These are phyloP conservation scores for Hirschioporus abietinus DNA, from an alignment of 768 basidiomycete genomes.

Conservation along the genomic window DNA sequence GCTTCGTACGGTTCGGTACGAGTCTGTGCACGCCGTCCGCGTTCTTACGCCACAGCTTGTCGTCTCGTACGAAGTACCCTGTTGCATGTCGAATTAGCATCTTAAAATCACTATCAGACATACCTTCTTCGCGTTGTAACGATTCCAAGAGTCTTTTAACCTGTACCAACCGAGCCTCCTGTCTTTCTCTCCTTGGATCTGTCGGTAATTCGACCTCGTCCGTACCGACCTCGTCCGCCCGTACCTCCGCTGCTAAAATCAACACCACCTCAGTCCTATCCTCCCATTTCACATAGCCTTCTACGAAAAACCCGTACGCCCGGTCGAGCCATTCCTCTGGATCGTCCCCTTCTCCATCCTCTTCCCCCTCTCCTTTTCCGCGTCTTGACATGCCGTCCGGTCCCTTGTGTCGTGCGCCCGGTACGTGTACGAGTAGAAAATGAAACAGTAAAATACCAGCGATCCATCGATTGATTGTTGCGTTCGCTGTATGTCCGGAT, in stretches of 20 bases:
- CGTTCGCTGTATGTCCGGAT: conserved; percentile 18
- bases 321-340: conserved; percentile 25
- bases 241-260: too few species aligned
- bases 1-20: conserved; percentile 10
- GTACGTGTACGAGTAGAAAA: conserved; percentile 3
- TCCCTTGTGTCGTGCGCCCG: not conserved
- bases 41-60: conserved; percentile 14
- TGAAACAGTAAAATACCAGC: conserved; percentile 10
- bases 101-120: too few species aligned
- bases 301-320: conserved; percentile 8
- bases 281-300: conserved; percentile 5
- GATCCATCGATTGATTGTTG: conserved; percentile 17
- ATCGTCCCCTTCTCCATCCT: conserved; percentile 12
- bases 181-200: too few species aligned
- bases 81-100: not conserved
- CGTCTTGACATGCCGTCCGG: conserved; percentile 3
- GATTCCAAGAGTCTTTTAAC: too few species aligned
- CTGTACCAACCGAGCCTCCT: too few species aligned
- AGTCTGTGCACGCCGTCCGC: conserved; percentile 15
- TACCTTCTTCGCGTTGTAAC: too few species aligned
- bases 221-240: too few species aligned
- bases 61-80: conserved; percentile 10
- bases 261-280: too few species aligned
- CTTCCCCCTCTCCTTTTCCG: conserved; percentile 8
- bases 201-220: too few species aligned